Conservation (phyloP, 352 stramenopile species). For the Globisporangium takayamanum region DNA sequence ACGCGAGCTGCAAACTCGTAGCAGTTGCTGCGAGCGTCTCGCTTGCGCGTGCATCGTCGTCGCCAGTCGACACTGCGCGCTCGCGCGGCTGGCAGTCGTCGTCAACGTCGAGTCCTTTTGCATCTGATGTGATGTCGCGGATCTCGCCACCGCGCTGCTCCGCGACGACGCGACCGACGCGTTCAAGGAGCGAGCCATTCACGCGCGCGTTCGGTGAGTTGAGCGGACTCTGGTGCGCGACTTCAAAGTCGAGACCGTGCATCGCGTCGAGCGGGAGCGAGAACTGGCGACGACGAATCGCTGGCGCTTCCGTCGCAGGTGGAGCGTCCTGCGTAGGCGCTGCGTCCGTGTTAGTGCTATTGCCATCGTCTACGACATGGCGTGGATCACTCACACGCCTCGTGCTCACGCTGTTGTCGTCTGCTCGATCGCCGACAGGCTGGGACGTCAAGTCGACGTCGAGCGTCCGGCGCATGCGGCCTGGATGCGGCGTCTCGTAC, state of each 20-base stretch:
- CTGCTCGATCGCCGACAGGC: background rate
- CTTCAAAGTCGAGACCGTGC: constrained; percentile 30
- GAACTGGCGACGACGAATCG: constrained; percentile 16
- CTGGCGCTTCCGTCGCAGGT: background rate
- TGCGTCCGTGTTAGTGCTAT: background rate
- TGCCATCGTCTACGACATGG: too few relatives aligned
- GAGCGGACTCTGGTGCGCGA: constrained; percentile 15
- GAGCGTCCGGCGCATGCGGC: constrained; percentile 45
- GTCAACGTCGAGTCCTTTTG: constrained; percentile 14
- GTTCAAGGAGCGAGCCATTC: constrained; percentile 45
- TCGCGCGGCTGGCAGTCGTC: constrained; percentile 7
- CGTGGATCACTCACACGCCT: too few relatives aligned
- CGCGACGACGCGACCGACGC: constrained; percentile 65
- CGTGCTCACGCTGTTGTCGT: background rate
- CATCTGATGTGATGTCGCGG: constrained; percentile 64
- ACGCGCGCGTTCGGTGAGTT: constrained; percentile 16
- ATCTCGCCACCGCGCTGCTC: constrained; percentile 73
- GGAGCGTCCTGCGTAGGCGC: background rate
- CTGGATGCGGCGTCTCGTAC: constrained; percentile 65
- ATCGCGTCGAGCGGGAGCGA: constrained; percentile 35
- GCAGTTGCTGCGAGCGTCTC: too few relatives aligned
- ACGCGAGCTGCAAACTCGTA: constrained; percentile 4
- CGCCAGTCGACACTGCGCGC: too few relatives aligned
- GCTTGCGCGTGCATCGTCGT: too few relatives aligned
- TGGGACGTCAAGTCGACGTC: constrained; percentile 35